These are phyloP conservation scores for Phyllosticta capitalensis DNA, from an alignment of 2,329 filamentous ascomycete species.

Conservation along the genomic window DNA sequence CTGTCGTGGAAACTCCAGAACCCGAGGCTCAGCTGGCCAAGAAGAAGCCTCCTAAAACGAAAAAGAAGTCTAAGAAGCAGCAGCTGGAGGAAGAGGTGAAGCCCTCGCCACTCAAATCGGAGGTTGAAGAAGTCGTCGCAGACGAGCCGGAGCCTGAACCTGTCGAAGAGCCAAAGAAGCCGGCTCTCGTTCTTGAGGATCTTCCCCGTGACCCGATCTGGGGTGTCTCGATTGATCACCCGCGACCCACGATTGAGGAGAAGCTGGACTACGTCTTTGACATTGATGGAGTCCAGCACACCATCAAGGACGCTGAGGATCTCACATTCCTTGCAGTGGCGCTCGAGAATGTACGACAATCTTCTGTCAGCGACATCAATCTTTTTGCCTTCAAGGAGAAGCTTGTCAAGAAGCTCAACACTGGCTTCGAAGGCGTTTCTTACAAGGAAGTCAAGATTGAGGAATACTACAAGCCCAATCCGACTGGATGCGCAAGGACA, in stretches of 20 bases:
- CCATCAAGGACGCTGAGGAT: slow-evolving; percentile 62
- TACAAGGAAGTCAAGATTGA: slow-evolving; percentile 46
- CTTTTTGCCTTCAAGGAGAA: slow-evolving; percentile 65
- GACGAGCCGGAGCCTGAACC: background rate
- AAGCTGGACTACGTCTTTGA: slow-evolving; percentile 55
- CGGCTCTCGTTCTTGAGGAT: slow-evolving; percentile 21
- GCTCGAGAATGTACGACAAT: slow-evolving; percentile 37
- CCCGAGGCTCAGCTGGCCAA: slow-evolving; percentile 25
- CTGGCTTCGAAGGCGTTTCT: slow-evolving; percentile 44
- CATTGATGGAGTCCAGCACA: slow-evolving; percentile 59
- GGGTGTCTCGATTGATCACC: slow-evolving; percentile 50
- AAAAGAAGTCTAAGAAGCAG: slow-evolving; percentile 69
- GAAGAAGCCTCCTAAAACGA: slow-evolving; percentile 46
- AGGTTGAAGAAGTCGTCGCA: slow-evolving; percentile 13
- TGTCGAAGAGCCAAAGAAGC: slow-evolving; percentile 25
- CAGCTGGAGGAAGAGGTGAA: slow-evolving; percentile 52
- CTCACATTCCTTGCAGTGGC: slow-evolving; percentile 46
- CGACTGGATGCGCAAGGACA: slow-evolving; percentile 77
- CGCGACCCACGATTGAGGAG: slow-evolving; percentile 56
- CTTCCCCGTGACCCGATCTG: slow-evolving; percentile 25
- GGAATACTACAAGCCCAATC: slow-evolving; percentile 75
- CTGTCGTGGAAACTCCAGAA: slow-evolving; percentile 27
- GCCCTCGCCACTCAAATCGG: slow-evolving; percentile 35
- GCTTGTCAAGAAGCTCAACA: slow-evolving; percentile 60
- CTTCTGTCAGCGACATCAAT: slow-evolving; percentile 47